Conservation (phyloP, 768 basidiomycete species). For the Leccinum sublutescens region DNA sequence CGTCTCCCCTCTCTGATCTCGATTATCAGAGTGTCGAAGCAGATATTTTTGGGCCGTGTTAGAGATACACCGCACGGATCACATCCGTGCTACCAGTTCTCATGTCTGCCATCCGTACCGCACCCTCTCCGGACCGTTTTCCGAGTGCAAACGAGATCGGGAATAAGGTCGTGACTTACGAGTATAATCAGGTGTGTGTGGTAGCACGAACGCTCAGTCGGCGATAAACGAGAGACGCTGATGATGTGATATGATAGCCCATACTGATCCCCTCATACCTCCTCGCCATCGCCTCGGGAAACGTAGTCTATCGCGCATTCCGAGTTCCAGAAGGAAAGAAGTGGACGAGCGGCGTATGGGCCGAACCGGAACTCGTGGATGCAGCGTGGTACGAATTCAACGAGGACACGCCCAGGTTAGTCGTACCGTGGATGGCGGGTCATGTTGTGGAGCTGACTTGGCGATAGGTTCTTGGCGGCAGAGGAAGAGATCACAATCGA, state of each 20-base stretch:
- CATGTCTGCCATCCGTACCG: constrained; percentile 79
- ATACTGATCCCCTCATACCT: constrained; percentile 87
- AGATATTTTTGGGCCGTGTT: too few relatives aligned
- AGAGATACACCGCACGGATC: constrained; percentile 80
- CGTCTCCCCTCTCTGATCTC: constrained; percentile 20
- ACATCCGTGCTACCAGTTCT: constrained; percentile 76
- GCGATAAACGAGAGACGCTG: not conserved
- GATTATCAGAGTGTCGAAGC: not conserved
- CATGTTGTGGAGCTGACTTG: not conserved
- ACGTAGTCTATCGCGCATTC: constrained; percentile 72
- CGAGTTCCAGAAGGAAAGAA: constrained; percentile 53
- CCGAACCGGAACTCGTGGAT: constrained; percentile 82
- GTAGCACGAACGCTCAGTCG: not conserved
- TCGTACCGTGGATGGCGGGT: not conserved
- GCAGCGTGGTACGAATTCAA: constrained; percentile 85
- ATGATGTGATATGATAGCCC: constrained; percentile 38
- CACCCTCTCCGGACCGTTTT: constrained; percentile 65
- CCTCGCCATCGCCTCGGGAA: constrained; percentile 85
- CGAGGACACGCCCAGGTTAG: constrained; percentile 73
- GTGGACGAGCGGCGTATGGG: constrained; percentile 88
- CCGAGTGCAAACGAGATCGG: constrained; percentile 71
- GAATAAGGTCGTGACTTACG: constrained; percentile 67
- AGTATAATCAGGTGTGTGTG: constrained; percentile 67
- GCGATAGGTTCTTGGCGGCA: constrained; percentile 62
- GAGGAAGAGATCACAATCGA: constrained; percentile 68